phyloP scores from a whole-genome alignment of 371 early-diverging fungal species.

The Mitosporidium daphniae region DNA sequence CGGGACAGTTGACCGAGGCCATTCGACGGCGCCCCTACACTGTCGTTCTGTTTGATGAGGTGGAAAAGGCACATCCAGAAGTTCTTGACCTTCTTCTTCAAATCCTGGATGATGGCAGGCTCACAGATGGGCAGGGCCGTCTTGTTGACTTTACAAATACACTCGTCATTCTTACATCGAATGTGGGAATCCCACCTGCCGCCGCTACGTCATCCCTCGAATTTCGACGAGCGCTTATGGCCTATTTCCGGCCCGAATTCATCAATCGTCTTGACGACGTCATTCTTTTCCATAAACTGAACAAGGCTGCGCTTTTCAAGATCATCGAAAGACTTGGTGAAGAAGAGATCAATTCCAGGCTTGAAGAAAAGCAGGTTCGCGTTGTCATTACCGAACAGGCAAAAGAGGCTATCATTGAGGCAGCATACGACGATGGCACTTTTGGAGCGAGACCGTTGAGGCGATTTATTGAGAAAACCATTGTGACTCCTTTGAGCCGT shows the following conservation, averaged over 20 bases:
- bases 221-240: conserved; percentile 14
- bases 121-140: conserved; percentile 35
- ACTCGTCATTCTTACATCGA: conserved; percentile 38
- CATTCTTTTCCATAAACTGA: conserved; percentile 26
- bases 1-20: conserved; percentile 35
- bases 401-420: conserved; percentile 13
- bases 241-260: conserved; percentile 30
- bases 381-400: conserved; percentile 13
- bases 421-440: conserved; percentile 25
- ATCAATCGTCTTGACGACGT: conserved; percentile 44
- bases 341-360: conserved; percentile 15
- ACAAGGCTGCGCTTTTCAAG: conserved; percentile 10
- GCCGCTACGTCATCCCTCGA: conserved; percentile 5
- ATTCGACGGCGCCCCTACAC: conserved; percentile 31
- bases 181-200: conserved; percentile 20
- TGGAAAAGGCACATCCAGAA: conserved; percentile 40
- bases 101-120: conserved; percentile 37
- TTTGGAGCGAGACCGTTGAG: conserved; percentile 41
- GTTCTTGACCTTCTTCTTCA: conserved; percentile 36
- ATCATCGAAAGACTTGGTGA: conserved; percentile 21
- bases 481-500: conserved; percentile 27
- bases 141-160: conserved; percentile 33
- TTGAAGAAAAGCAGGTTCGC: conserved; percentile 16
- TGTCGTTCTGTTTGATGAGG: conserved; percentile 38
- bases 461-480: conserved; percentile 21